Evolutionary conservation across 192 early-diverging fungal genomes (phyloP).

Genomic region (Diversispora eburnea): DNA sequence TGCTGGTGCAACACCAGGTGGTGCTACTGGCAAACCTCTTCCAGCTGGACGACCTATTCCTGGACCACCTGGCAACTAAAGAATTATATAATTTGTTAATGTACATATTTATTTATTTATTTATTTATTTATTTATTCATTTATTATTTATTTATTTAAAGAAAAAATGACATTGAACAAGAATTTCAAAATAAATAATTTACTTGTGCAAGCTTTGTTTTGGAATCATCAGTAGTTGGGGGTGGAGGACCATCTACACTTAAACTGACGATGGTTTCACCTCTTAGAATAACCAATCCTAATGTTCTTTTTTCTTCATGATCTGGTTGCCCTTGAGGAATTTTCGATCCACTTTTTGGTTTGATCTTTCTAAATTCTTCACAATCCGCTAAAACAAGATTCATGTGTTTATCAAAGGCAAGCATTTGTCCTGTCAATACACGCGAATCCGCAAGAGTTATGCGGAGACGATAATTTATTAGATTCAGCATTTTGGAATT

Average conservation of each 20-base stretch:
- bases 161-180: not conserved
- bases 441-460: slow-evolving; percentile 89
- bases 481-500: slow-evolving; percentile 89
- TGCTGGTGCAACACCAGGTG: slow-evolving; percentile 38
- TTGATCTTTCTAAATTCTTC: slow-evolving; percentile 95
- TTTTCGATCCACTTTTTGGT: slow-evolving; percentile 58
- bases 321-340: slow-evolving; percentile 45
- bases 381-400: slow-evolving; percentile 94
- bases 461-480: slow-evolving; percentile 91
- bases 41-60: slow-evolving; percentile 83
- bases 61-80: slow-evolving; percentile 54
- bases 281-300: slow-evolving; percentile 90
- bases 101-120: too few relatives aligned
- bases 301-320: slow-evolving; percentile 88
- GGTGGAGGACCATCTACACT: slow-evolving; percentile 90
- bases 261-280: slow-evolving; percentile 88
- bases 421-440: slow-evolving; percentile 96
- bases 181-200: not conserved
- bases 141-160: not conserved
- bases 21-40: slow-evolving; percentile 49
- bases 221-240: slow-evolving; percentile 48
- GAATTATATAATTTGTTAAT: too few relatives aligned
- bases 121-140: too few relatives aligned
- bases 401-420: slow-evolving; percentile 99
- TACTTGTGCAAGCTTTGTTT: slow-evolving; percentile 45